Evolutionary conservation across 495 filamentous ascomycete species (phyloP).

Genomic region (Bryoglossum gracile): DNA sequence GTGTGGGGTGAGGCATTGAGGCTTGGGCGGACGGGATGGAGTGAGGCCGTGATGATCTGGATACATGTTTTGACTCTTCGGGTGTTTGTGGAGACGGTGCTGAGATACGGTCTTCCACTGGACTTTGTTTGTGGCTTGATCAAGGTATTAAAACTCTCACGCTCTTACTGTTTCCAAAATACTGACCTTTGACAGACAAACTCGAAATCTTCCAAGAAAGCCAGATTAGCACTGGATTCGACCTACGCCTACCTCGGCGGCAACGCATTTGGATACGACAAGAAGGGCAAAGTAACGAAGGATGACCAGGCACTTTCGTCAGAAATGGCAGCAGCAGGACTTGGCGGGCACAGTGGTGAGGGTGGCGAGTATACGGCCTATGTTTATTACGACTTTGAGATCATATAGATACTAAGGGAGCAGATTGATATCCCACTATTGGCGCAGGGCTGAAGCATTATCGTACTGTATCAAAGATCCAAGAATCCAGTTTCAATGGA

Average conservation of each 20-base stretch:
- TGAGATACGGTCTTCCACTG: slow-evolving; percentile 86
- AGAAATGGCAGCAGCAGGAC: slow-evolving; percentile 67
- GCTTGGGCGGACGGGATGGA: slow-evolving; percentile 79
- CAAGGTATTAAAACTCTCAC: slow-evolving; percentile 46
- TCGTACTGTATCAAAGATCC: slow-evolving; percentile 12
- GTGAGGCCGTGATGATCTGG: slow-evolving; percentile 93
- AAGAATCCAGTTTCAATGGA: slow-evolving; percentile 4
- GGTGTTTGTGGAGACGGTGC: slow-evolving; percentile 94
- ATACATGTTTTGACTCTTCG: slow-evolving; percentile 82
- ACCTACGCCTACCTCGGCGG: slow-evolving; percentile 89
- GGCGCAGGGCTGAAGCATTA: slow-evolving; percentile 17
- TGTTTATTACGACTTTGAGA: slow-evolving; percentile 94
- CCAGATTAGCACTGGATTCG: slow-evolving; percentile 71
- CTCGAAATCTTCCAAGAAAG: slow-evolving; percentile 72
- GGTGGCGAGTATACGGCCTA: slow-evolving; percentile 87
- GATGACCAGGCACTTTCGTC: slow-evolving; percentile 70
- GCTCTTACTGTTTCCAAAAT: neutral
- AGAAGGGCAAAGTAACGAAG: slow-evolving; percentile 81
- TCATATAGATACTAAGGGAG: slow-evolving; percentile 40
- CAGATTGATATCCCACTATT: neutral
- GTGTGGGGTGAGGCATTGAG: slow-evolving; percentile 86
- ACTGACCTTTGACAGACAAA: slow-evolving; percentile 55
- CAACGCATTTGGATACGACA: slow-evolving; percentile 90
- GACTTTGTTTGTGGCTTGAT: slow-evolving; percentile 80
- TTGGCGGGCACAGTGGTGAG: slow-evolving; percentile 46